Evolutionary conservation across 371 early-diverging fungal species (phyloP), one percentile per base, ranked within the genome.

Genomic region (Syncephalis fuscata): DNA sequence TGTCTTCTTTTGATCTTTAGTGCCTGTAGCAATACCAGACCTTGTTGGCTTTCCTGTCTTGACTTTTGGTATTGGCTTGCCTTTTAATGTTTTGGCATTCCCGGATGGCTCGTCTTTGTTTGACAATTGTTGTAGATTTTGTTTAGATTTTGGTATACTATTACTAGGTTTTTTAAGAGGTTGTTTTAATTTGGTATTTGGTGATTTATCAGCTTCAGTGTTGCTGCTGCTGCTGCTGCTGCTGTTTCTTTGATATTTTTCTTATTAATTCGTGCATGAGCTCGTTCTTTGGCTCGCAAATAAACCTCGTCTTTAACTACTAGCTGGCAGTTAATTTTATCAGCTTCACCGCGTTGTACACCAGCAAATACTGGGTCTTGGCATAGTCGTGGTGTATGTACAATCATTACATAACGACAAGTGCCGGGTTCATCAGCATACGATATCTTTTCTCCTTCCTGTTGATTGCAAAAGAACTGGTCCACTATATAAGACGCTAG

Each of bases 321-420:
- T 23, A 71, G 73, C 44, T 66, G 61, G 51, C 83, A 82, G 40
- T 61, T 56, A 40, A 84, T 80, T 27, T 63, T 49, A 49, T 73
- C 64, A 27, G 69, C 62, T 20, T 63, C 59, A 17, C 72, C 62
- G 3, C 68, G 60, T 2, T 59, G 56, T 23, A 11, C 32, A 4
- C 4, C 32, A 60, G 54, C 65, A 49, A 85, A 71, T 43, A 64
- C 61, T 39, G 70, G 56, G 40, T 81, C 80, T 32, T 67, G 66
- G 58, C 88, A 87, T 40, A 87, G 62, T 0, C 71, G 62, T 10
- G 81, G 75, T 1, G 85, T 81, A 40, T 73, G 62, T 23, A 87
- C 70, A 5, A 77, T 58, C 54, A 82, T 71, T n/a, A 72, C 66
- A 44, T 87, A 87, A 19, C 65, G 61, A 55, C 88, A 87, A 0